phyloP scores from a whole-genome alignment of 1,139 yeast genomes.

The Pichia sp. region DNA sequence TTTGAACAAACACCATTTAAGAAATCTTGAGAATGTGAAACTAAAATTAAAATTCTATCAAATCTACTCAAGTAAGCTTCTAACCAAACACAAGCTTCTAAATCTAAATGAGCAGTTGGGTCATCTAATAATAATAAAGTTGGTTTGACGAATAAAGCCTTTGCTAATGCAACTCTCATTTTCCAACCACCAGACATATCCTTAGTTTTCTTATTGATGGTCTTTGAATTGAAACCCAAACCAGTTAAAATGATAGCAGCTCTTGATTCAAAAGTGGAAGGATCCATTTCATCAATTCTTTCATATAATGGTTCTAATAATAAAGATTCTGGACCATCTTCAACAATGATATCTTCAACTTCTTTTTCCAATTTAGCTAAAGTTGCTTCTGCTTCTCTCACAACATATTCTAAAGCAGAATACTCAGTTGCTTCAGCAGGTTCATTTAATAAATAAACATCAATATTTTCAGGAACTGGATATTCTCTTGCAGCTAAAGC shows the following conservation, averaged over 20 bases:
- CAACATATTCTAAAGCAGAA: slow-evolving; percentile 94
- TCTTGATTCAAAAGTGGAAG: slow-evolving; percentile 90
- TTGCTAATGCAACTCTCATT: slow-evolving; percentile 85
- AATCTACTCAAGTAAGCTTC: slow-evolving; percentile 95
- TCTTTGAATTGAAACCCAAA: slow-evolving; percentile 86
- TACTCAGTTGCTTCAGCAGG: slow-evolving; percentile 93
- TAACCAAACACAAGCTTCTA: slow-evolving; percentile 99
- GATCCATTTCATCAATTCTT: slow-evolving; percentile 94
- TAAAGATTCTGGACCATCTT: slow-evolving; percentile 91
- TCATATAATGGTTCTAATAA: slow-evolving; percentile 84
- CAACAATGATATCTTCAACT: slow-evolving; percentile 83
- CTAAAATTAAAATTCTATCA: slow-evolving; percentile 88
- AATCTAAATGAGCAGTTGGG: slow-evolving; percentile 98
- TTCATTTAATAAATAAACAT: slow-evolving; percentile 87
- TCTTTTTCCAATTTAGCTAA: slow-evolving; percentile 84
- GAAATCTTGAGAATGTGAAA: slow-evolving; percentile 99
- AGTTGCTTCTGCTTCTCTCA: slow-evolving; percentile 90
- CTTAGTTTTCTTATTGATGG: slow-evolving; percentile 85
- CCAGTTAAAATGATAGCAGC: slow-evolving; percentile 95
- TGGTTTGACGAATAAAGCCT: slow-evolving; percentile 81
- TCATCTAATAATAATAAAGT: slow-evolving; percentile 84
- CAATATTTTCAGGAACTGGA: slow-evolving; percentile 90
- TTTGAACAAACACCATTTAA: slow-evolving; percentile 96
- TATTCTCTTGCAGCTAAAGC: slow-evolving; percentile 93
- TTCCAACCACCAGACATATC: slow-evolving; percentile 99